Conservation (phyloP, 2,329 filamentous ascomycete genomes). For the Alternaria ventricosa region DNA sequence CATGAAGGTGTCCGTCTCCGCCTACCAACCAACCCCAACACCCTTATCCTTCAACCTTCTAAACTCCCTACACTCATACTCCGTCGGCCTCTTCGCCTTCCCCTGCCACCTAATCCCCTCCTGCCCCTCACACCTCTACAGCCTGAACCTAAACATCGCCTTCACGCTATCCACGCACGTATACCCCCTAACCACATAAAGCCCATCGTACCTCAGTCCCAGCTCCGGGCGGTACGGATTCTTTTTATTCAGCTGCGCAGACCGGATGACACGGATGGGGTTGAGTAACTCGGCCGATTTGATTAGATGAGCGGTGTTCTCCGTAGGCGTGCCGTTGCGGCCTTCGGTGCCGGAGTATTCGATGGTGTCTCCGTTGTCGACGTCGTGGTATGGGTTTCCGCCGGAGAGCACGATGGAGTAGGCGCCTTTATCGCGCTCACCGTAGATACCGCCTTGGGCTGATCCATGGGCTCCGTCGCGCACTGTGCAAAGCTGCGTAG, state of each 20-base stretch:
- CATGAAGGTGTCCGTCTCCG: background rate
- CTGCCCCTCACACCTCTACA: conserved; percentile 55
- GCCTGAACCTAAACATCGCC: conserved; percentile 57
- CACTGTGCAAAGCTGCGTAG: conserved; percentile 58
- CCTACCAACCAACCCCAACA: conserved; percentile 7
- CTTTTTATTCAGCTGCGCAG: conserved; percentile 44
- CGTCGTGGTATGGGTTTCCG: conserved; percentile 54
- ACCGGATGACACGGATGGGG: conserved; percentile 60
- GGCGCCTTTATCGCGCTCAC: conserved; percentile 55
- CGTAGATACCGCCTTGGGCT: conserved; percentile 57
- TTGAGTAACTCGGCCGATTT: conserved; percentile 43
- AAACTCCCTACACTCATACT: conserved; percentile 36
- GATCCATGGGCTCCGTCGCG: conserved; percentile 62
- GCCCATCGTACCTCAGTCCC: conserved; percentile 65
- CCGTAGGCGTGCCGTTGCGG: conserved; percentile 37
- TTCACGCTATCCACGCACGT: conserved; percentile 50
- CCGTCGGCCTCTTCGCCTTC: conserved; percentile 51
- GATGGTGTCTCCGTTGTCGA: conserved; percentile 58
- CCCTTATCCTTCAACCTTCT: conserved; percentile 23
- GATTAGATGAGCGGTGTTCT: conserved; percentile 54
- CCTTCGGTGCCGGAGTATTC: conserved; percentile 61
- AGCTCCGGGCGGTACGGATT: conserved; percentile 54
- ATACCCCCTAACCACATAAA: conserved; percentile 57
- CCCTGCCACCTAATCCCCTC: conserved; percentile 56
- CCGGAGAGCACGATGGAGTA: conserved; percentile 63